phyloP scores from a whole-genome alignment of 176 grass and related monocot genomes.

The Musa itinerans region DNA sequence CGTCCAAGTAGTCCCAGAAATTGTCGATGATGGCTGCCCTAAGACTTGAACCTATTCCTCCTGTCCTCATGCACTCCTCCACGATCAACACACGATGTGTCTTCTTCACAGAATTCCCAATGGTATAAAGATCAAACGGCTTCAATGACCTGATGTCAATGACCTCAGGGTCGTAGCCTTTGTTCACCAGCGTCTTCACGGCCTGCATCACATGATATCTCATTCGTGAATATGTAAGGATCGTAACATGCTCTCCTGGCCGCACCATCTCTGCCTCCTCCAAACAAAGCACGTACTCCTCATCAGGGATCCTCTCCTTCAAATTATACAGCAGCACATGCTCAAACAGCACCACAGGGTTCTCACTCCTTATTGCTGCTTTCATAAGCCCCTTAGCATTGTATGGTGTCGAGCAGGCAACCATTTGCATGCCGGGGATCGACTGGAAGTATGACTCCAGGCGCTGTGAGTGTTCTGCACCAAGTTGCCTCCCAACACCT shows the following conservation, averaged over 20 bases:
- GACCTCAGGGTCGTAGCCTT: constrained; percentile 71
- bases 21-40: constrained; percentile 76
- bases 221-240: constrained; percentile 85
- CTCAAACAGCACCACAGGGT: constrained; percentile 85
- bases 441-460: constrained; percentile 95
- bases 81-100: constrained; percentile 77
- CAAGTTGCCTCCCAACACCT: constrained; percentile 84
- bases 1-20: constrained; percentile 90
- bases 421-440: constrained; percentile 87
- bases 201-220: constrained; percentile 96
- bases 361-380: constrained; percentile 87
- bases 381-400: constrained; percentile 97
- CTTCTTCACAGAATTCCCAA: constrained; percentile 75
- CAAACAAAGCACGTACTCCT: constrained; percentile 69
- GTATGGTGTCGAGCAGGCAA: constrained; percentile 92
- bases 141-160: constrained; percentile 88
- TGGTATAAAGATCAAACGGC: constrained; percentile 74
- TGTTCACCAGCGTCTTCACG: constrained; percentile 71
- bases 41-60: constrained; percentile 72
- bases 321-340: constrained; percentile 84
- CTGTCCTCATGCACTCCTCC: constrained; percentile 93
- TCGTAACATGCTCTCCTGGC: constrained; percentile 70
- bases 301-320: constrained; percentile 75
- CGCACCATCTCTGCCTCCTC: constrained; percentile 92
- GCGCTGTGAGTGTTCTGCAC: constrained; percentile 84